These are phyloP conservation scores for Herpetospermum pedunculosum DNA, from an alignment of 306 rosid species.

Conservation along the genomic window DNA sequence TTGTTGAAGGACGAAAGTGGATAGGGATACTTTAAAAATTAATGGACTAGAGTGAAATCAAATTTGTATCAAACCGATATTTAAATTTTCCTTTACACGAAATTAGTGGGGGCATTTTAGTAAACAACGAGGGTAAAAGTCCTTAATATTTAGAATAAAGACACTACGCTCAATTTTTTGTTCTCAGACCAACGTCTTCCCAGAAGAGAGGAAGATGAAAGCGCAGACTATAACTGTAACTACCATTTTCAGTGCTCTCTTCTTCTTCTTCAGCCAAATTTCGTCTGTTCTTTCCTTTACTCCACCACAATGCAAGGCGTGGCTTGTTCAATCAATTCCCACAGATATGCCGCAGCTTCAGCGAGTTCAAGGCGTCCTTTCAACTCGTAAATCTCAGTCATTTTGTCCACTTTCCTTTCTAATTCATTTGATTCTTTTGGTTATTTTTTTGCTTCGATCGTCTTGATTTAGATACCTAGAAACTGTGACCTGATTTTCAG, in stretches of 20 bases:
- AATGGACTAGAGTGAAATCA: too few relatives aligned
- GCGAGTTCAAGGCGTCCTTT: constrained; percentile 62
- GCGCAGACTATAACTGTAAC: background rate
- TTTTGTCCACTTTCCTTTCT: background rate
- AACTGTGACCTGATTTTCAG: background rate
- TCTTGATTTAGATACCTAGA: background rate
- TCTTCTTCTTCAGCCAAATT: constrained; percentile 14
- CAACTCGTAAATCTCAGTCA: constrained; percentile 31
- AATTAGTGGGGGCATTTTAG: background rate
- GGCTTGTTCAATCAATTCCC: constrained; percentile 90
- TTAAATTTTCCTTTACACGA: too few relatives aligned
- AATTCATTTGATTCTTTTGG: background rate
- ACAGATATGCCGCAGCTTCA: constrained; percentile 65
- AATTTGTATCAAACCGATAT: too few relatives aligned
- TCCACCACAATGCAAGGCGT: constrained; percentile 47
- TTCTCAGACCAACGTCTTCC: background rate
- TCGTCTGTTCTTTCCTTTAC: constrained; percentile 17
- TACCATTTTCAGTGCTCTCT: constrained; percentile 5
- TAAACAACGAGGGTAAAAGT: too few relatives aligned
- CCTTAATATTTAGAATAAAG: background rate
- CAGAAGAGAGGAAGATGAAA: constrained; percentile 13
- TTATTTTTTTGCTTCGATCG: background rate
- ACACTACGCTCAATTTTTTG: too few relatives aligned
- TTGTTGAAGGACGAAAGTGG: too few relatives aligned
- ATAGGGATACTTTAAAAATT: too few relatives aligned